These are phyloP conservation scores for Calycina marina DNA, from an alignment of 2,329 filamentous ascomycete species.

Conservation along the genomic window DNA sequence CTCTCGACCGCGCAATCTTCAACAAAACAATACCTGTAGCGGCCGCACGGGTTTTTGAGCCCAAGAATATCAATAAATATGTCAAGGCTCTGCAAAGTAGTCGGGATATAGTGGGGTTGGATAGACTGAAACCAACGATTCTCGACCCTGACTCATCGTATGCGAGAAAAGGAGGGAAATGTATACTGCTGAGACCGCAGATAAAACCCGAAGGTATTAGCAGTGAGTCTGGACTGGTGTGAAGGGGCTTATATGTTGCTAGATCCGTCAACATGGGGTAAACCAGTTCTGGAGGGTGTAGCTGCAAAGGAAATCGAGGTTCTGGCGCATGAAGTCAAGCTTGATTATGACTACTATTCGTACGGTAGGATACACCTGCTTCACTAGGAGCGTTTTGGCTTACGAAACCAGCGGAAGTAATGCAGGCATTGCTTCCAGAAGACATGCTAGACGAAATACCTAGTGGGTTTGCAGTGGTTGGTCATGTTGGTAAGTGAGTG, in stretches of 20 bases:
- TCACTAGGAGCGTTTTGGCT: neutral
- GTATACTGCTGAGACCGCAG: constrained; percentile 41
- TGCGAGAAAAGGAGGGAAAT: constrained; percentile 42
- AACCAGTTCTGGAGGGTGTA: constrained; percentile 52
- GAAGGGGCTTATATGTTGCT: constrained; percentile 8
- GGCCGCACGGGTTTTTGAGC: constrained; percentile 64
- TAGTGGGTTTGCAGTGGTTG: constrained; percentile 73
- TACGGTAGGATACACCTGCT: constrained; percentile 42
- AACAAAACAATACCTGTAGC: constrained; percentile 59
- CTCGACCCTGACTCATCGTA: constrained; percentile 43
- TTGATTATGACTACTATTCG: constrained; percentile 78
- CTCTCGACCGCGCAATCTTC: constrained; percentile 73
- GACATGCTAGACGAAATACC: constrained; percentile 70
- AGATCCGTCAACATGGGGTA: constrained; percentile 65
- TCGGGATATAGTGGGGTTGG: constrained; percentile 49
- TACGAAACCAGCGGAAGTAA: constrained; percentile 44
- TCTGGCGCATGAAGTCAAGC: constrained; percentile 57
- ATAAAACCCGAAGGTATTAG: constrained; percentile 35
- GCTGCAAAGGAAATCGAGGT: constrained; percentile 53
- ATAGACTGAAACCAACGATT: constrained; percentile 48
- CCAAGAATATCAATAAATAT: constrained; percentile 58
- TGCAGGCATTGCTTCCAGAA: constrained; percentile 66
- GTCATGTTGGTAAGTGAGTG: constrained; percentile 57
- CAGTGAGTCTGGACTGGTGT: neutral
- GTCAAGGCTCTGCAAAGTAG: constrained; percentile 50